These are phyloP conservation scores for Aureobasidium sp. DNA, from an alignment of 2,329 filamentous ascomycete species.

Conservation along the genomic window DNA sequence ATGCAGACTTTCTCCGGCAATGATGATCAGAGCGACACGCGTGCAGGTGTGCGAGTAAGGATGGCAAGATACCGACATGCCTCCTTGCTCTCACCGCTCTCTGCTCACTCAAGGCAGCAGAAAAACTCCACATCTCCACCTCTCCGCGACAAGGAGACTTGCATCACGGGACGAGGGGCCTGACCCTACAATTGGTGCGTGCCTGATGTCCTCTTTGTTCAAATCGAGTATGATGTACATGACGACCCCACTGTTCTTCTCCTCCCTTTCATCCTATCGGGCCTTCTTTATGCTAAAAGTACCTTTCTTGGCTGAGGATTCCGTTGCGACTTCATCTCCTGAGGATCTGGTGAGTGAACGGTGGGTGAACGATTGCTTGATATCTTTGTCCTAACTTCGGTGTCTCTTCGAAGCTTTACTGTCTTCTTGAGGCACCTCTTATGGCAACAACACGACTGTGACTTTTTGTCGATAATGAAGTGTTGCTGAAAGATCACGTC, in stretches of 20 bases:
- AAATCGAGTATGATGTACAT: neutral
- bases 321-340: neutral
- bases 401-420: neutral
- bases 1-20: neutral
- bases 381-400: neutral
- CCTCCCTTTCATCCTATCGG: slow-evolving; percentile 4
- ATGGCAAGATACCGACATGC: neutral
- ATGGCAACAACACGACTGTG: neutral
- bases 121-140: slow-evolving; percentile 8
- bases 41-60: neutral
- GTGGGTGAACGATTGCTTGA: neutral
- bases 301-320: neutral
- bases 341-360: neutral
- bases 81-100: neutral
- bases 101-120: neutral
- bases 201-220: neutral
- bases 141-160: neutral
- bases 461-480: neutral
- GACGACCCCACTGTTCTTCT: neutral
- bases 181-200: neutral
- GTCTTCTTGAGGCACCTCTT: neutral
- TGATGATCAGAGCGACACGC: neutral
- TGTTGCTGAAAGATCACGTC: neutral
- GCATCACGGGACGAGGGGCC: neutral
- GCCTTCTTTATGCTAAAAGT: neutral